phyloP scores from a whole-genome alignment of 2,329 filamentous ascomycete species.

The Stagonosporopsis cucurbitacearum region DNA sequence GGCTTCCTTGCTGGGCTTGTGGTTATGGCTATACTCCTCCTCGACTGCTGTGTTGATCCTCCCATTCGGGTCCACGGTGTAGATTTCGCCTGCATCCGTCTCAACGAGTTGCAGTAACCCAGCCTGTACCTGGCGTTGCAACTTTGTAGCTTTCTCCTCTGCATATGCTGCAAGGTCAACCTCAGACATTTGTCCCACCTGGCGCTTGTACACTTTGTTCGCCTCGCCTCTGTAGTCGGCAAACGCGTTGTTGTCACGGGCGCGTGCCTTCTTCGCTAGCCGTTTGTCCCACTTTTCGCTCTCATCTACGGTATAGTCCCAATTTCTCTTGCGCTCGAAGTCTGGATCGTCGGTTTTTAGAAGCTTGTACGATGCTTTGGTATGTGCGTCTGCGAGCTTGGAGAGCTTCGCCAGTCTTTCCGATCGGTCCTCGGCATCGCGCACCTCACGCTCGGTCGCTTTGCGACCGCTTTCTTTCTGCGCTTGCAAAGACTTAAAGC shows the following conservation, averaged over 20 bases:
- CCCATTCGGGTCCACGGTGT: constrained; percentile 90
- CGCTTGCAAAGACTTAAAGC: constrained; percentile 86
- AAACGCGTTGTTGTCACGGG: constrained; percentile 86
- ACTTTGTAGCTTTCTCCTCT: constrained; percentile 80
- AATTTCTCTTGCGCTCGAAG: constrained; percentile 96
- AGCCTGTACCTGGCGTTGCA: constrained; percentile 82
- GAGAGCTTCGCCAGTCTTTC: constrained; percentile 65
- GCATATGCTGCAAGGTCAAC: constrained; percentile 82
- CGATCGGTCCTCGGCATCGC: constrained; percentile 46
- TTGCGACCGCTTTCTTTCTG: constrained; percentile 65
- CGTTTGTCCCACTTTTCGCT: constrained; percentile 92
- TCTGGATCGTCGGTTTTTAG: constrained; percentile 92
- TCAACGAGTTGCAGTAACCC: constrained; percentile 93
- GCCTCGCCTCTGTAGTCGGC: constrained; percentile 87
- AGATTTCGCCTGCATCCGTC: constrained; percentile 85
- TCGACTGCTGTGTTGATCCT: constrained; percentile 90
- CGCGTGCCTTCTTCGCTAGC: constrained; percentile 81
- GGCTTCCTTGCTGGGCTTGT: constrained; percentile 84
- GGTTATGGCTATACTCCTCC: constrained; percentile 79
- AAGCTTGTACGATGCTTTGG: constrained; percentile 88
- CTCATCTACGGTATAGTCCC: constrained; percentile 98
- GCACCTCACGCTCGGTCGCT: constrained; percentile 60
- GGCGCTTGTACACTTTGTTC: constrained; percentile 91
- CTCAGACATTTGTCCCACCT: constrained; percentile 77
- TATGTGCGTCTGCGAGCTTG: constrained; percentile 82